These are phyloP conservation scores for Coemansia sp. DNA, from an alignment of 192 early-diverging fungal species.

Conservation along the genomic window DNA sequence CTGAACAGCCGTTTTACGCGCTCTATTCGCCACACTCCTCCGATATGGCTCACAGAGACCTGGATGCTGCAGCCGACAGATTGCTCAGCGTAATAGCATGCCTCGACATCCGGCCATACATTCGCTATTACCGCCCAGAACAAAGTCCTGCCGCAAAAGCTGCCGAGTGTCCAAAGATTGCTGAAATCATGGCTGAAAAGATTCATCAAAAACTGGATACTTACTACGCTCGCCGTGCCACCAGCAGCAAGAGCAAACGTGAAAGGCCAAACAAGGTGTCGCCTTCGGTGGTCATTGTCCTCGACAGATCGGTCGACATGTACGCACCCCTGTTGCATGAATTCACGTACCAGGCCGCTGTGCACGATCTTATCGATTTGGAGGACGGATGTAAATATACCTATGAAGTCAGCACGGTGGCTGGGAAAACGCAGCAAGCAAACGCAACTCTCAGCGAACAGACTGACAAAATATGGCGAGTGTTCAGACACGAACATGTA, in stretches of 20 bases:
- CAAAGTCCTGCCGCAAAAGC: neutral
- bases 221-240: slow-evolving; percentile 51
- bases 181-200: slow-evolving; percentile 51
- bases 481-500: slow-evolving; percentile 53
- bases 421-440: slow-evolving; percentile 17
- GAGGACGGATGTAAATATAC: slow-evolving; percentile 36
- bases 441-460: slow-evolving; percentile 45
- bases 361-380: slow-evolving; percentile 77
- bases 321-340: slow-evolving; percentile 91
- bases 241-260: slow-evolving; percentile 11
- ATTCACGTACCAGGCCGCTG: slow-evolving; percentile 97
- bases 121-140: slow-evolving; percentile 44
- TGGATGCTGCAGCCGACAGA: slow-evolving; percentile 49
- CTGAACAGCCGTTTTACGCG: slow-evolving; percentile 47
- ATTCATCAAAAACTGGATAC: slow-evolving; percentile 67
- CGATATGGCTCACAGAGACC: slow-evolving; percentile 18
- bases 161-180: slow-evolving; percentile 21
- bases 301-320: slow-evolving; percentile 89
- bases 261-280: slow-evolving; percentile 50
- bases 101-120: slow-evolving; percentile 35
- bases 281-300: slow-evolving; percentile 77
- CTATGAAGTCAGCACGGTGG: slow-evolving; percentile 4
- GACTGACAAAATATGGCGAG: slow-evolving; percentile 50
- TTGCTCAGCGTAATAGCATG: slow-evolving; percentile 48
- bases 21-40: slow-evolving; percentile 51